Percentiles rank a stretch among this genome's conserved stretches.
Conservation (phyloP, 257 asterid species). For the Solanum appendiculatum region DNA sequence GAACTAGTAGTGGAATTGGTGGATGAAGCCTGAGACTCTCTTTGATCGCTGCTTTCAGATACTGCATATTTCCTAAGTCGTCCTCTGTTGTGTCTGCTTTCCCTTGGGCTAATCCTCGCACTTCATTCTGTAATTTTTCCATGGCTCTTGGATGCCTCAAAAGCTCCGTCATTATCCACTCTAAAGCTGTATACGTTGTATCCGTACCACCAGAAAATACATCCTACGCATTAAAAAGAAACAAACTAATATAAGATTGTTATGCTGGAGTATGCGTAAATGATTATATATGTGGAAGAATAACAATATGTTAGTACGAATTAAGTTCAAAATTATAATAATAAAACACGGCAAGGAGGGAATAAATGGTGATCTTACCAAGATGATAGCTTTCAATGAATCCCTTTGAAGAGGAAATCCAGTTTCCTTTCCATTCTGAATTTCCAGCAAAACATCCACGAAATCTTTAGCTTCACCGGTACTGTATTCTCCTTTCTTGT, state of each 20-base stretch:
- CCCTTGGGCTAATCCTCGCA: not conserved
- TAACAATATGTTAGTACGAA: no score
- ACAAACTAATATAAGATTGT: no score
- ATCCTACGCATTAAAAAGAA: not conserved
- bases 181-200: not conserved
- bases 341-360: not conserved
- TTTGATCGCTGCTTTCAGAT: not conserved
- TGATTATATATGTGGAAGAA: not conserved
- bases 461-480: not conserved
- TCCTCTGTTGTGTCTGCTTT: not conserved
- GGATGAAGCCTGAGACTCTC: not conserved
- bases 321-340: no score
- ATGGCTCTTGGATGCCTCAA: not conserved
- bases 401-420: not conserved
- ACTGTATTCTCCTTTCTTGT: not conserved
- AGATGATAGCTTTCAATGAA: not conserved
- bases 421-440: not conserved
- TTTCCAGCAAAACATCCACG: not conserved
- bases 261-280: not conserved
- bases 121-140: not conserved
- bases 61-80: not conserved
- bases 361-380: not conserved
- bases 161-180: not conserved
- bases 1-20: not conserved
- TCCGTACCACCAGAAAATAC: not conserved